These are phyloP conservation scores for Tolypocladium tropicale DNA, from an alignment of 2,329 filamentous ascomycete genomes.

Conservation along the genomic window DNA sequence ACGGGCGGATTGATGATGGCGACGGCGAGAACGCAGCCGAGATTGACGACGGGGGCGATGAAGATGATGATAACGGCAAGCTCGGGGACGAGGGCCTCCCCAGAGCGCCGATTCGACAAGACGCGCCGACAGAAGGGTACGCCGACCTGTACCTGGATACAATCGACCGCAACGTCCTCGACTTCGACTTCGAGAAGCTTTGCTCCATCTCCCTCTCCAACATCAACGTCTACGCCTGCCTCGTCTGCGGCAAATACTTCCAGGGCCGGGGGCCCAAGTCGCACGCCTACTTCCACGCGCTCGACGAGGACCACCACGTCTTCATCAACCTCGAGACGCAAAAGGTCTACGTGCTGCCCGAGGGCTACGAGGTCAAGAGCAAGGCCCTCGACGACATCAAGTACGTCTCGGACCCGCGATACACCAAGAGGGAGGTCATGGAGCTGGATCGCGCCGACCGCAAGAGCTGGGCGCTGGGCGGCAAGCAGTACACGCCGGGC, in stretches of 20 bases:
- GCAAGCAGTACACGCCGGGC: conserved; percentile 81
- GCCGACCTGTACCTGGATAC: conserved; percentile 96
- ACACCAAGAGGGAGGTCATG: conserved; percentile 69
- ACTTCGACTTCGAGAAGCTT: conserved; percentile 98
- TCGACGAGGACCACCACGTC: conserved; percentile 92
- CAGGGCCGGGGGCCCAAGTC: conserved; percentile 90
- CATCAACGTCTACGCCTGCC: conserved; percentile 96
- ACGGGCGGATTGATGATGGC: conserved; percentile 7
- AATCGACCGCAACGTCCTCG: conserved; percentile 82
- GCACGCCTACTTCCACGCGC: conserved; percentile 93
- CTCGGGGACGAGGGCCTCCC: conserved; percentile 26
- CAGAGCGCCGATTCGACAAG: conserved; percentile 53
- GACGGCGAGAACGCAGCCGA: no score
- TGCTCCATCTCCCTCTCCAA: conserved; percentile 94
- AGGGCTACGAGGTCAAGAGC: conserved; percentile 93
- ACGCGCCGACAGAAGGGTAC: conserved; percentile 76
- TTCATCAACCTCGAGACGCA: conserved; percentile 97
- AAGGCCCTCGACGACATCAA: conserved; percentile 97
- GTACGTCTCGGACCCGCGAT: conserved; percentile 87
- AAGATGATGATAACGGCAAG: conserved; percentile 23
- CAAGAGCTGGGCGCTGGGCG: conserved; percentile 63
- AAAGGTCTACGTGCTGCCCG: conserved; percentile 83
- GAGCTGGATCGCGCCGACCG: conserved; percentile 59
- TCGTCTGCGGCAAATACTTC: conserved; percentile 97
- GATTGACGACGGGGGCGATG: conserved; percentile 12